Base-by-base conservation (phyloP, 257 asterid species). In the Salvia hispanica region DNA sequence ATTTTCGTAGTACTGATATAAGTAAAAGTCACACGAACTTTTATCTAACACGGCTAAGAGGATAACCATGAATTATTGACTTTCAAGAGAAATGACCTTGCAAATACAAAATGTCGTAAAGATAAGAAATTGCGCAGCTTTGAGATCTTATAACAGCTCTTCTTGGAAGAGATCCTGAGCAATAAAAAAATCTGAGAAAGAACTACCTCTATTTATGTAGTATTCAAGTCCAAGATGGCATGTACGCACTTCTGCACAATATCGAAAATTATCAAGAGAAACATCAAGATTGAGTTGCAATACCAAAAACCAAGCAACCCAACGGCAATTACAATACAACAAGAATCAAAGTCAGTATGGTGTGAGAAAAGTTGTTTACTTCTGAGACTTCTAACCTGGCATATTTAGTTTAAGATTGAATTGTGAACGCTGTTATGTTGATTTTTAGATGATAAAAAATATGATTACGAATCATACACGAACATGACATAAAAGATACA, bases 231-330 rank as follows among this genome's bases (percentile, higher is more conserved):
- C 92, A 12, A 69, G 80, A 79, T 82, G 91, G 77, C 94, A 78
- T n/a, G 91, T 79, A 69, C 61, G 76, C 84, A 91, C 97, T 91
- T 88, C 93, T 85, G 87, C 76, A 78, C 39, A 75, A 74, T 18
- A 83, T 10, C 75, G 79, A 58, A 64, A 78, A 67, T 74, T 69
- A 70, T 33, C 74, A 59, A 73, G 56, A 62, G 61, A 72, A 58
- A 14, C 63, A 15, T 59, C 48, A 52, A 70, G 68, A 58, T 62
- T 59, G 48, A 69, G 54, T 58, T n/a, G 39, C 67, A 48, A 9
- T 18, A 18, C 21, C 21, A 34, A 5, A 5, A 62, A 64, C 12
- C 6, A 12, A 33, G 45, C 33, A 25, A 61, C 8, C 6, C 7
- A 28, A 56, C 6, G 37, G 37, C 37, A 34, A 34, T 34, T 18